Percentiles rank a stretch among this genome's conserved stretches.
These are phyloP conservation scores for Panaeolus cyanescens DNA, from an alignment of 768 basidiomycete species.

Conservation along the genomic window DNA sequence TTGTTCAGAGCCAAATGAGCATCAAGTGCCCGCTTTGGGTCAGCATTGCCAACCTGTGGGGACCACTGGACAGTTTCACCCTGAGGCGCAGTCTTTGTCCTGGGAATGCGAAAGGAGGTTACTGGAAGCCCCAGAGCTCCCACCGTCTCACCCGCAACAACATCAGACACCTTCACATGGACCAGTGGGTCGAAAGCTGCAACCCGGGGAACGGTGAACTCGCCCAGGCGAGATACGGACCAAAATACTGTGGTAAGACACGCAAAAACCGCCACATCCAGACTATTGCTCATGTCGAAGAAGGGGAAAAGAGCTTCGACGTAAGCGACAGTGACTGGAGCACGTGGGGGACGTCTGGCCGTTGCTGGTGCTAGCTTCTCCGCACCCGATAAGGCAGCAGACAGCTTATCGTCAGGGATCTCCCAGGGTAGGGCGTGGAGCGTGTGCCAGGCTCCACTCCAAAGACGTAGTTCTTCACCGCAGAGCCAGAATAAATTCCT, in stretches of 20 bases:
- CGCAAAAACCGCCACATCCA: conserved; percentile 20
- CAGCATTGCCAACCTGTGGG: conserved; percentile 16
- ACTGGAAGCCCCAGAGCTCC: conserved; percentile 12
- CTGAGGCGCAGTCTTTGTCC: neutral
- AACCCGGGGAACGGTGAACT: conserved; percentile 19
- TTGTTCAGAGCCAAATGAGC: conserved; percentile 29
- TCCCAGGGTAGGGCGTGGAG: conserved; percentile 20
- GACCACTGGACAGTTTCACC: conserved; percentile 29
- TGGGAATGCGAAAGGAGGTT: conserved; percentile 18
- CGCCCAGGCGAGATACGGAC: conserved; percentile 7
- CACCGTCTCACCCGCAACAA: no score
- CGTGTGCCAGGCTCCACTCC: conserved; percentile 37
- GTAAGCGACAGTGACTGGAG: conserved; percentile 2
- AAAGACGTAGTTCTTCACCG: conserved; percentile 28
- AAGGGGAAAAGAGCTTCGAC: neutral
- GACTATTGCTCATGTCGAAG: conserved; percentile 10
- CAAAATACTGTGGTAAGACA: conserved; percentile 22
- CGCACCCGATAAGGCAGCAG: conserved; percentile 3
- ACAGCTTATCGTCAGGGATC: neutral
- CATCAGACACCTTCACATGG: conserved; percentile 12
- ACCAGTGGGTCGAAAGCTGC: conserved; percentile 13
- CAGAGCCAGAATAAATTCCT: conserved; percentile 26
- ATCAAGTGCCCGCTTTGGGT: conserved; percentile 18
- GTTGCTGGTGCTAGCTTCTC: conserved; percentile 6
- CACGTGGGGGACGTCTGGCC: conserved; percentile 1